phyloP scores from a whole-genome alignment of 257 asterid species.

The Rhazya stricta region DNA sequence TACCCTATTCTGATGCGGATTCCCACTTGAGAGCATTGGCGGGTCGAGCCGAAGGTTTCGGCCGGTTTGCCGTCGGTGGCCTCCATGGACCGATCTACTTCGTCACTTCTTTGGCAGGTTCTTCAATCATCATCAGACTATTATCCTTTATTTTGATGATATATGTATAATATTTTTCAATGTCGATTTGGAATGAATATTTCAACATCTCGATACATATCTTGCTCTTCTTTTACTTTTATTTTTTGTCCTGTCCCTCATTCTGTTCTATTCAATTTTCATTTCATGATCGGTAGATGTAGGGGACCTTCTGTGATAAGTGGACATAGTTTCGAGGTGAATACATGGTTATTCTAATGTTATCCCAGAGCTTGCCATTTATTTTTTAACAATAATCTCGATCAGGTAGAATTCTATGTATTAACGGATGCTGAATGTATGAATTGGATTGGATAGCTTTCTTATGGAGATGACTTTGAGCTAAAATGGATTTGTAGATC shows the following conservation, averaged over 20 bases:
- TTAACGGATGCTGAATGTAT: neutral
- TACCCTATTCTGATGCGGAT: slow-evolving; percentile 64
- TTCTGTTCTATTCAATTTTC: neutral
- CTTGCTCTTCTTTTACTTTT: neutral
- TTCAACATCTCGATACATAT: neutral
- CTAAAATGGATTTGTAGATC: neutral
- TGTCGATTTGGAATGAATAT: neutral
- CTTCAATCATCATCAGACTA: neutral
- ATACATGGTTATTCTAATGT: neutral
- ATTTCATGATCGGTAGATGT: neutral
- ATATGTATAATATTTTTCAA: neutral
- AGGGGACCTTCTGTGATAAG: neutral
- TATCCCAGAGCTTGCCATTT: neutral
- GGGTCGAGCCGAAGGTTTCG: slow-evolving; percentile 88
- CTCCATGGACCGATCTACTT: slow-evolving; percentile 52
- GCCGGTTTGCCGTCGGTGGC: slow-evolving; percentile 69
- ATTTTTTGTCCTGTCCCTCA: neutral
- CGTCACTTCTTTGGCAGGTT: slow-evolving; percentile 67
- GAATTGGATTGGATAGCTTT: neutral
- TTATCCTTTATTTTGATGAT: neutral
- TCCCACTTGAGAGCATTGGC: slow-evolving; percentile 54
- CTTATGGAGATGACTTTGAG: neutral
- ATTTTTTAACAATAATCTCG: neutral
- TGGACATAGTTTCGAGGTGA: neutral
- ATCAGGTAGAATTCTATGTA: neutral